Percentiles rank a stretch among this genome's conserved stretches.
Conservation (phyloP, 169 alveolate genomes). For the Theileria sp. region DNA sequence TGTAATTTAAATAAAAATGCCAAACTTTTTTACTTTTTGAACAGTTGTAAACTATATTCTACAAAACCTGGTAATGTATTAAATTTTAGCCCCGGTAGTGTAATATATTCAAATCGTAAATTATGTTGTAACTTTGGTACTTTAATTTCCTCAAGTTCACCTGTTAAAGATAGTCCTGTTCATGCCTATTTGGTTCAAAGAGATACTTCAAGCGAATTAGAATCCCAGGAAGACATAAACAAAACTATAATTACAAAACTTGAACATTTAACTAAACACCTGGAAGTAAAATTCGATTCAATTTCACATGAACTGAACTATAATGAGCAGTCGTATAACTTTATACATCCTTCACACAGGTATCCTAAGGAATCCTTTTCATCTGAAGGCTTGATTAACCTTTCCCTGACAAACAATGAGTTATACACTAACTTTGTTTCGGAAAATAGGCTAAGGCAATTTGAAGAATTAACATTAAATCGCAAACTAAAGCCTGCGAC, state of each 20-base stretch:
- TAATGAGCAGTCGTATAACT: not conserved
- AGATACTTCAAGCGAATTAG: not conserved
- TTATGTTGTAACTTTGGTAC: not conserved
- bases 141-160: not conserved
- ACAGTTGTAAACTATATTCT: not conserved
- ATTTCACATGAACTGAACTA: not conserved
- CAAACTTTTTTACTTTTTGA: not conserved
- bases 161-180: not conserved
- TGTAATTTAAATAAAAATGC: not conserved
- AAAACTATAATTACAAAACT: not conserved
- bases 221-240: slow-evolving; percentile 8
- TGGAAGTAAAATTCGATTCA: slow-evolving; percentile 12
- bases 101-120: not conserved
- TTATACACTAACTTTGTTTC: slow-evolving; percentile 20
- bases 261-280: slow-evolving; percentile 4
- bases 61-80: not conserved
- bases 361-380: slow-evolving; percentile 40
- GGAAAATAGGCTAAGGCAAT: slow-evolving; percentile 20
- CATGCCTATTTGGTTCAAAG: slow-evolving; percentile 35
- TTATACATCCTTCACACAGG: not conserved
- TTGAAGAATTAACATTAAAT: slow-evolving; percentile 25
- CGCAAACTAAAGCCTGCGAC: slow-evolving; percentile 25
- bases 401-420: slow-evolving; percentile 17
- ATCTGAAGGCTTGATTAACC: slow-evolving; percentile 42
- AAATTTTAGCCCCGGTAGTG: not conserved